These are phyloP conservation scores for Closterium sp. DNA, from an alignment of 139 green algal genomes.

Conservation along the genomic window DNA sequence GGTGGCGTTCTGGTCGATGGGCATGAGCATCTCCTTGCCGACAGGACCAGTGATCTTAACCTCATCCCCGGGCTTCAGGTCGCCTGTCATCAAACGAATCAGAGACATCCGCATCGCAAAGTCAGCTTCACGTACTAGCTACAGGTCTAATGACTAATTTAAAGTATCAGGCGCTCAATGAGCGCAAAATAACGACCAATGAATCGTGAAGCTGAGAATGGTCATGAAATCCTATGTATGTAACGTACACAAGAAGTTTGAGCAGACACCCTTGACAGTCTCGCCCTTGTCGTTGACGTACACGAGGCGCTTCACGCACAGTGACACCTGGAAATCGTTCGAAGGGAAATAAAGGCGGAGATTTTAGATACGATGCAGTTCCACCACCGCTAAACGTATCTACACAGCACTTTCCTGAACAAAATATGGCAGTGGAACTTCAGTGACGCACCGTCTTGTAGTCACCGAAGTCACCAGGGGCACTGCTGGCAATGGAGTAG, in stretches of 20 bases:
- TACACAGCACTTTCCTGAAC: not conserved
- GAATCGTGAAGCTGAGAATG: no score
- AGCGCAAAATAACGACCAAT: no score
- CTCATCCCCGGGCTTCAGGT: constrained; percentile 52
- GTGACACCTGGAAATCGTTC: constrained; percentile 34
- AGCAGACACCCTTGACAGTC: constrained; percentile 56
- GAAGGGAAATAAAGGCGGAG: not conserved
- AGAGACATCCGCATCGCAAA: not conserved
- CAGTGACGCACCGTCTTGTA: constrained; percentile 49
- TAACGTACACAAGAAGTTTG: constrained; percentile 55
- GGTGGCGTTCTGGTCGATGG: constrained; percentile 50
- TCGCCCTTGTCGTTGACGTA: constrained; percentile 53
- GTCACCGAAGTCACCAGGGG: constrained; percentile 52
- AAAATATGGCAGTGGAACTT: no score
- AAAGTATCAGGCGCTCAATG: no score
- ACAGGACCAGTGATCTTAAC: constrained; percentile 52
- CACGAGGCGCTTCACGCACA: constrained; percentile 54
- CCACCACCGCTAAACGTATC: not conserved
- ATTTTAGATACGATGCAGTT: not conserved
- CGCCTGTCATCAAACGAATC: constrained; percentile 18
- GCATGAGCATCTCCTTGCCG: constrained; percentile 58
- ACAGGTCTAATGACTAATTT: no score
- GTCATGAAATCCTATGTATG: not conserved
- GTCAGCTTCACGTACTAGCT: not conserved
- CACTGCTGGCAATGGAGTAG: constrained; percentile 54